Percentiles rank a stretch among this genome's conserved stretches.
phyloP scores from a whole-genome alignment of 2,329 filamentous ascomycete genomes.

The Didymellaceae sp. region DNA sequence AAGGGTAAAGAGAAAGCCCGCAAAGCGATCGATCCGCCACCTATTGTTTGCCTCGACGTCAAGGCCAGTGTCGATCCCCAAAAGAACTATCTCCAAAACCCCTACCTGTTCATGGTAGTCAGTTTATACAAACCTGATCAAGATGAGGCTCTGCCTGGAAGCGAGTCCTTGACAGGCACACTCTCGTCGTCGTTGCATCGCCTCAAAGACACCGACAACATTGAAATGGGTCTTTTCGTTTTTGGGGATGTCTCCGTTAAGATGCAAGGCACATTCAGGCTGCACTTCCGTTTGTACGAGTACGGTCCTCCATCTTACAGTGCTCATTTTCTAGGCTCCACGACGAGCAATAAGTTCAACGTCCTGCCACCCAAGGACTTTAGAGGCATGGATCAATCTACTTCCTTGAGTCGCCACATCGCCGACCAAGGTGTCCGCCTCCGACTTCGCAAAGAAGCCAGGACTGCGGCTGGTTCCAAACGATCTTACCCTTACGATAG shows the following conservation, averaged over 20 bases:
- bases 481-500: conserved; percentile 25
- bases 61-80: conserved; percentile 57
- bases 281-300: conserved; percentile 78
- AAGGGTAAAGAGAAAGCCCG: conserved; percentile 81
- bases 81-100: conserved; percentile 70
- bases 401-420: conserved; percentile 79
- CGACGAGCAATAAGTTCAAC: conserved; percentile 71
- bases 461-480: conserved; percentile 49
- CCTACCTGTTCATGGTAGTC: conserved; percentile 68
- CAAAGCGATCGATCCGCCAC: conserved; percentile 87
- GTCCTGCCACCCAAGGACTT: conserved; percentile 71
- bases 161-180: conserved; percentile 70
- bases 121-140: conserved; percentile 59
- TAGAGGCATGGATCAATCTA: conserved; percentile 81
- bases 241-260: conserved; percentile 86
- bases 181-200: conserved; percentile 82
- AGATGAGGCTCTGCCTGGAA: conserved; percentile 52
- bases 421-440: conserved; percentile 87
- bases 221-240: conserved; percentile 86
- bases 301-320: conserved; percentile 47
- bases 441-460: conserved; percentile 81
- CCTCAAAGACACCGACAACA: conserved; percentile 77
- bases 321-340: conserved; percentile 54
- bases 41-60: conserved; percentile 76
- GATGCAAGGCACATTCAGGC: conserved; percentile 72